A percentile compares a stretch with the other conserved stretches of the same genome.
phyloP scores from a whole-genome alignment of 2,329 filamentous ascomycete genomes.

The Paraconiothyrium sp. region DNA sequence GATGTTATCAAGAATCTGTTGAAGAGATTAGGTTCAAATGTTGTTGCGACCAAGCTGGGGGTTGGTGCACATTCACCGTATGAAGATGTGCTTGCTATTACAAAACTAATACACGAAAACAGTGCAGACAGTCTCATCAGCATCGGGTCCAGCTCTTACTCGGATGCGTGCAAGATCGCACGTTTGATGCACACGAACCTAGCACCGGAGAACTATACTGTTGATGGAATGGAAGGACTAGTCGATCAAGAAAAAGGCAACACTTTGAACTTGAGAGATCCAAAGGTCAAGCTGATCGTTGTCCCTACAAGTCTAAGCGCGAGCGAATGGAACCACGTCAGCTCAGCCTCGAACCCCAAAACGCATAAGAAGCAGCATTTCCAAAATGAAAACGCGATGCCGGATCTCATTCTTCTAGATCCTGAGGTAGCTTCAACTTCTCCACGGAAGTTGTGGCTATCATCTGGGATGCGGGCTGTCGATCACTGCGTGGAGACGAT shows the following conservation, averaged over 20 bases:
- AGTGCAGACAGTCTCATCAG: conserved; percentile 34
- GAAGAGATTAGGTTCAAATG: conserved; percentile 24
- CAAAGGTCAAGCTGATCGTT: conserved; percentile 30
- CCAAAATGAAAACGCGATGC: conserved; percentile 25
- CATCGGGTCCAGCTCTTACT: conserved; percentile 37
- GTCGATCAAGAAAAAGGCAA: conserved; percentile 31
- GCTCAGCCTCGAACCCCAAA: conserved; percentile 30
- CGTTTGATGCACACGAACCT: conserved; percentile 33
- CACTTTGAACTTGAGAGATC: conserved; percentile 25
- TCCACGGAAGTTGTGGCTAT: conserved; percentile 36
- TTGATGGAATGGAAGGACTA: conserved; percentile 33
- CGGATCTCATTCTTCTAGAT: conserved; percentile 33
- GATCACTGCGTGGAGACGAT: conserved; percentile 44
- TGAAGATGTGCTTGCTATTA: conserved; percentile 32
- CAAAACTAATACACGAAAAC: conserved; percentile 25
- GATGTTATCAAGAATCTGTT: conserved; percentile 28
- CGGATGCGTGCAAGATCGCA: conserved; percentile 41
- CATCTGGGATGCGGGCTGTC: conserved; percentile 38
- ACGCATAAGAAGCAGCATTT: conserved; percentile 40
- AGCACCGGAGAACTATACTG: conserved; percentile 20
- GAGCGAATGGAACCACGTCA: conserved; percentile 37
- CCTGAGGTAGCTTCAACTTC: conserved; percentile 37
- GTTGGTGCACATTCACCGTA: conserved; percentile 37
- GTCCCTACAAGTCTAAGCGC: conserved; percentile 37
- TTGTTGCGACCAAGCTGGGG: conserved; percentile 32